Evolutionary conservation across 208 protist species (phyloP).

Genomic region (Leishmania major): DNA sequence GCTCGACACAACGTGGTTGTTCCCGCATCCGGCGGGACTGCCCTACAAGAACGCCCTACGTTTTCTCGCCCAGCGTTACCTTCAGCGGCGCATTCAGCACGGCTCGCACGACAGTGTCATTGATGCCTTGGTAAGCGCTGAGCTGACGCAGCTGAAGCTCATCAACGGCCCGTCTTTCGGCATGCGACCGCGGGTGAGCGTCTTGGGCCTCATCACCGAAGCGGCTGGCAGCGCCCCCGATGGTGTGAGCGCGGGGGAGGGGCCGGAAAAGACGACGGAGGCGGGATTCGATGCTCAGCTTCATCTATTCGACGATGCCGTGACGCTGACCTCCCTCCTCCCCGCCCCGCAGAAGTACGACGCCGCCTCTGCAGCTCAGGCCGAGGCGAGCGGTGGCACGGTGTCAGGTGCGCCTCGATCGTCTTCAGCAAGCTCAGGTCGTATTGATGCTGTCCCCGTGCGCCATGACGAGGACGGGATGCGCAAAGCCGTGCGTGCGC

Average conservation of each 20-base stretch:
- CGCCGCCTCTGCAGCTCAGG: not conserved
- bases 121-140: constrained; percentile 82
- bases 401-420: not conserved
- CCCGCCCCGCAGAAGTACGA: not conserved
- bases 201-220: constrained; percentile 54
- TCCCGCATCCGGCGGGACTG: constrained; percentile 85
- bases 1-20: constrained; percentile 90
- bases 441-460: constrained; percentile 59
- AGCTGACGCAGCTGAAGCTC: constrained; percentile 87
- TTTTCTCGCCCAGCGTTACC: constrained; percentile 81
- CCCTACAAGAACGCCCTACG: constrained; percentile 84
- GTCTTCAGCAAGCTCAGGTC: not conserved
- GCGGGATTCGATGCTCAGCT: constrained; percentile 28
- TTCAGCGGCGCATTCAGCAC: constrained; percentile 86
- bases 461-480: constrained; percentile 78
- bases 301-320: constrained; percentile 69
- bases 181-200: constrained; percentile 54
- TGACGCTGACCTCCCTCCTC: constrained; percentile 7
- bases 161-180: constrained; percentile 79
- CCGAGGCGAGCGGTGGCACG: not conserved
- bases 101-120: constrained; percentile 82
- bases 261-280: not conserved
- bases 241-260: not conserved
- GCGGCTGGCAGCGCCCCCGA: constrained; percentile 17
- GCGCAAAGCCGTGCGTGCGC: constrained; percentile 67